phyloP scores from a whole-genome alignment of 2,329 filamentous ascomycete genomes.

The Hypoxylon sp. region DNA sequence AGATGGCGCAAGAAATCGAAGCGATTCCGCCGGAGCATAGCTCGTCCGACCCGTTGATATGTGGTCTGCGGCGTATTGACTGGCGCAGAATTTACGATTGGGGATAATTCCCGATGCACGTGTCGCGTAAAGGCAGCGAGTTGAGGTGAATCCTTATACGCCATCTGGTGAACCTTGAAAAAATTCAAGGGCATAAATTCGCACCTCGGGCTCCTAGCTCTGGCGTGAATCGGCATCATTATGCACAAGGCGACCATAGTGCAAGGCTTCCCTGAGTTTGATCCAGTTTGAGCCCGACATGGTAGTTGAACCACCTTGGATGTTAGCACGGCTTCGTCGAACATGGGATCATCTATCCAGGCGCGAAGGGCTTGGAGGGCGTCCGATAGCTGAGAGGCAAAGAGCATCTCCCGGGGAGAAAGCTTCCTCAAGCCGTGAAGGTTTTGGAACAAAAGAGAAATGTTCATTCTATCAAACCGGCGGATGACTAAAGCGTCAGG shows the following conservation, averaged over 20 bases:
- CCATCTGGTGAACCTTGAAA: conserved; percentile 77
- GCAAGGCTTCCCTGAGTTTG: conserved; percentile 46
- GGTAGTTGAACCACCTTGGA: conserved; percentile 59
- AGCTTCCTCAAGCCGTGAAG: conserved; percentile 58
- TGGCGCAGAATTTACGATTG: conserved; percentile 59
- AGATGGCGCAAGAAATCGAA: conserved; percentile 22
- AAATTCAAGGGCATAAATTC: conserved; percentile 74
- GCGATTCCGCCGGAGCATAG: conserved; percentile 25
- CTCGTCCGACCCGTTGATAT: conserved; percentile 30
- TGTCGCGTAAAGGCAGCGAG: conserved; percentile 72
- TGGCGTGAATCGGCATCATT: conserved; percentile 73
- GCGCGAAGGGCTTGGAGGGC: conserved; percentile 57
- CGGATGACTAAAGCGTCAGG: conserved; percentile 58
- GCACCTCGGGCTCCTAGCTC: conserved; percentile 65
- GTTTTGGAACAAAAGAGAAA: conserved; percentile 58
- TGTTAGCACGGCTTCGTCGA: conserved; percentile 60
- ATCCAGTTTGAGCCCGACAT: conserved; percentile 49
- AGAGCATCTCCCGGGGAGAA: conserved; percentile 60
- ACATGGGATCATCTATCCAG: conserved; percentile 59
- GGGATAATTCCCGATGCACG: conserved; percentile 73
- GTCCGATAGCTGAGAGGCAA: conserved; percentile 61
- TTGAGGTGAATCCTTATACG: conserved; percentile 68
- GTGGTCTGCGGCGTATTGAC: conserved; percentile 38
- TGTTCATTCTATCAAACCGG: conserved; percentile 63
- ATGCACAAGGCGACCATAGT: conserved; percentile 70